Percentiles rank a stretch among this genome's conserved stretches.
Evolutionary conservation across 176 grass and related monocot species (phyloP).

Genomic region (Oryza brachyantha): DNA sequence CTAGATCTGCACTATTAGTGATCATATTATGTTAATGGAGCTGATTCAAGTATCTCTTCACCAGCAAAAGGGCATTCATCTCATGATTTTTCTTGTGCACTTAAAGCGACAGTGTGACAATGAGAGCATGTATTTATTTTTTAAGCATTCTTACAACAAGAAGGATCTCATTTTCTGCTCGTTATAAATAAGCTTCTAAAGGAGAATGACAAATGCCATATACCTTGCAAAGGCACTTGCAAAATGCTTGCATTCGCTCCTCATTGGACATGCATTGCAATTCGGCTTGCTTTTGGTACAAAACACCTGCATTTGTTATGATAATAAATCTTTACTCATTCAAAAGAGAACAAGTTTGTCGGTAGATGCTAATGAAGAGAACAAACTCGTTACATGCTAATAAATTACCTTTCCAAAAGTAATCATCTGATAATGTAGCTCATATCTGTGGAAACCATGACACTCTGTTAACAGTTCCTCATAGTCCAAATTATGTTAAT

Average conservation of each 20-base stretch:
- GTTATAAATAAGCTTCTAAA: conserved; percentile 18
- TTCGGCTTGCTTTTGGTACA: conserved; percentile 98
- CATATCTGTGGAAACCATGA: conserved; percentile 66
- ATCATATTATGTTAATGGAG: conserved; percentile 5
- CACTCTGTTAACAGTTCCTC: conserved; percentile 14
- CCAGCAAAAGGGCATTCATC: neutral
- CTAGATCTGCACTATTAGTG: neutral
- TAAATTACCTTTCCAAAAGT: conserved; percentile 94
- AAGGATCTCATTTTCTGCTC: conserved; percentile 3
- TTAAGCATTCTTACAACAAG: neutral
- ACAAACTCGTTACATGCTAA: conserved; percentile 4
- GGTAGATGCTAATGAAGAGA: neutral
- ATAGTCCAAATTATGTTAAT: neutral
- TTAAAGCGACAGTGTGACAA: neutral
- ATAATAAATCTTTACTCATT: neutral
- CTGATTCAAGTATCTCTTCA: neutral
- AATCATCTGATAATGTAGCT: conserved; percentile 99
- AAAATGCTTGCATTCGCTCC: conserved; percentile 94
- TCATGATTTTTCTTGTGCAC: neutral
- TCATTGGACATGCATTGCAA: conserved; percentile 95
- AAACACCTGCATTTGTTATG: conserved; percentile 70
- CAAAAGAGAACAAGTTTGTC: neutral
- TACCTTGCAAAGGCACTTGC: conserved; percentile 98
- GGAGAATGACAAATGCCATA: conserved; percentile 3
- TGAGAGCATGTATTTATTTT: neutral